A percentile compares a stretch with the other conserved stretches of the same genome.
Conservation (phyloP, 2,329 filamentous ascomycete species). For the Epichloe baconii region DNA sequence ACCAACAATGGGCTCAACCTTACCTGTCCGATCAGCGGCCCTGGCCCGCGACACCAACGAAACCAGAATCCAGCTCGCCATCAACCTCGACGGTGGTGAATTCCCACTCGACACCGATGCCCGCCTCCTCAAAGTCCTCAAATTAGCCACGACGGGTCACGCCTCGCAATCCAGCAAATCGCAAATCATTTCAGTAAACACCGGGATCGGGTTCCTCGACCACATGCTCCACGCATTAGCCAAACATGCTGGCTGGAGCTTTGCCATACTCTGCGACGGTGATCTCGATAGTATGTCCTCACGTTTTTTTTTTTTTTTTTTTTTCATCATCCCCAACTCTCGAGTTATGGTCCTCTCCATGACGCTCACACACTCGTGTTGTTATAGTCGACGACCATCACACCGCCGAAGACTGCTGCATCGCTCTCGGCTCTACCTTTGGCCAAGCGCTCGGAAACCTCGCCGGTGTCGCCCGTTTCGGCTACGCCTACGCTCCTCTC, state of each 20-base stretch:
- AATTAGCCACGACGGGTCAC: slow-evolving; percentile 44
- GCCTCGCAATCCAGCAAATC: slow-evolving; percentile 73
- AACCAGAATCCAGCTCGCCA: slow-evolving; percentile 85
- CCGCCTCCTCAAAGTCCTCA: slow-evolving; percentile 37
- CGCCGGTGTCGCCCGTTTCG: slow-evolving; percentile 77
- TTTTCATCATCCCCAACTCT: neutral
- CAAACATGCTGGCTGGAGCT: slow-evolving; percentile 90
- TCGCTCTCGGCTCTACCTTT: slow-evolving; percentile 81
- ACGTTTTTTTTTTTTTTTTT: neutral
- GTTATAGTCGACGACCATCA: slow-evolving; percentile 87
- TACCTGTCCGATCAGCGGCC: slow-evolving; percentile 51
- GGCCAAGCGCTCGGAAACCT: slow-evolving; percentile 64
- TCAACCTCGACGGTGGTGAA: slow-evolving; percentile 84
- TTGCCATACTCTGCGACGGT: slow-evolving; percentile 70
- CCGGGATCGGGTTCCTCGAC: slow-evolving; percentile 93
- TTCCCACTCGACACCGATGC: slow-evolving; percentile 53
- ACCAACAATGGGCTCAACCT: slow-evolving; percentile 14
- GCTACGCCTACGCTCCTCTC: slow-evolving; percentile 80
- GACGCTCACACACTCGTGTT: neutral
- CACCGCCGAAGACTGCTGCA: slow-evolving; percentile 89
- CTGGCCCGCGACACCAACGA: slow-evolving; percentile 91
- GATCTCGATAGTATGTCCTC: slow-evolving; percentile 69
- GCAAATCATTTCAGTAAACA: slow-evolving; percentile 78
- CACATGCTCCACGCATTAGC: slow-evolving; percentile 97
- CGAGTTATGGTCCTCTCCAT: too few species aligned